Evolutionary conservation across 495 filamentous ascomycete species (phyloP), one percentile per base, ranked within the genome.

Genomic region (Neurospora sp.): DNA sequence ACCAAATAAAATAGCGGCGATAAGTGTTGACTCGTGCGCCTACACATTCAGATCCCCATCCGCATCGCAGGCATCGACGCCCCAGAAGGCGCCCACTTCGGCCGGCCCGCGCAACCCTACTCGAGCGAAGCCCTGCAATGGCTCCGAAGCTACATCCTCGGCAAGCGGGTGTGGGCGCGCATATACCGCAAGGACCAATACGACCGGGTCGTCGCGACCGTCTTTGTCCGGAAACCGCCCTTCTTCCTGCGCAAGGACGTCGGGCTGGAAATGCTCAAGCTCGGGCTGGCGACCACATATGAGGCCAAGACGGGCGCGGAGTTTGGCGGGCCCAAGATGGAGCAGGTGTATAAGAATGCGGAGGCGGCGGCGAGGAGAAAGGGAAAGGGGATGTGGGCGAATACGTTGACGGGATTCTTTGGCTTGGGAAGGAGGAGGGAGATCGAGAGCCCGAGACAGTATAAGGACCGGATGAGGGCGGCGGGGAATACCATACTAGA

Each of bases 11-110:
- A 27, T 27, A 27, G 27, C 27, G 10, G 7, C 11, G 16, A 6
- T n/a, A 39, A 38, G 48, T 54, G 72, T 46, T 82, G 37, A 77
- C 70, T 31, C 69, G 6, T 11, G 37, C 6, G 10, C 31, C 14
- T 59, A 27, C 23, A 23, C 44, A 11, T 69, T 14, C 77, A 91
- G 89, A 90, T 99, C 70, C 90, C 94, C 69, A 86, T 99, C 73
- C 92, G 96, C 44, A 82, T 99, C 46, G 96, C 96, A 9, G 96
- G 96, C 42, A 81, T 98, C 66, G 96, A 99, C 79, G 96, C 96
- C 20, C 96, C 96, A 2, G 96, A 99, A 83, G 82, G 91, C 46
- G 92, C 93, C 4, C 96, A 99, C 81, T 99, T 97, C 80, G 96
- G 96, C 40, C 88, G 89, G 23, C 91, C 93, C 1, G 93, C 90